A percentile compares a stretch with the other conserved stretches of the same genome.
phyloP scores from a whole-genome alignment of 495 filamentous ascomycete species.

The Neurospora sp. region DNA sequence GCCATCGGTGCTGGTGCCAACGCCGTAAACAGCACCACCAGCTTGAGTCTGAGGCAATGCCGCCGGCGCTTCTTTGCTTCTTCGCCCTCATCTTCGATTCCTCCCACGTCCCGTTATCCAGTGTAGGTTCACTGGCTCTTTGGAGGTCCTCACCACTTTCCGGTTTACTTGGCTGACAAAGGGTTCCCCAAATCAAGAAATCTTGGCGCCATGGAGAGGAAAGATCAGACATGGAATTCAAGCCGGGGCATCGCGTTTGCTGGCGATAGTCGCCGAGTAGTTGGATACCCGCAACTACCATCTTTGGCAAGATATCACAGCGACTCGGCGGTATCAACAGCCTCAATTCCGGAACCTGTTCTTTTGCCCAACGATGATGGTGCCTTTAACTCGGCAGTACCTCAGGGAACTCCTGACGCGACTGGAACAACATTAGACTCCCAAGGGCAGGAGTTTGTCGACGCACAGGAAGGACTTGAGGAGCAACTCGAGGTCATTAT shows the following conservation, averaged over 20 bases:
- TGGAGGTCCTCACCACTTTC: neutral
- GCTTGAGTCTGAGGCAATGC: neutral
- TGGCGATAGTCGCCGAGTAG: conserved; percentile 1
- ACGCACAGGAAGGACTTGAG: neutral
- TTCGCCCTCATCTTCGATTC: neutral
- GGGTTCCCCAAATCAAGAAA: neutral
- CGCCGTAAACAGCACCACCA: neutral
- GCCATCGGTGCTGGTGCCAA: neutral
- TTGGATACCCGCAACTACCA: conserved; percentile 12
- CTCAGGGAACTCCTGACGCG: neutral
- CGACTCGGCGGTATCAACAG: neutral
- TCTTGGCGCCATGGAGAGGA: neutral
- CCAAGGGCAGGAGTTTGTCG: neutral
- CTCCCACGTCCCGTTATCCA: neutral
- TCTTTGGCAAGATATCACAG: conserved; percentile 1
- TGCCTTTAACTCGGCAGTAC: neutral
- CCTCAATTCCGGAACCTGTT: neutral
- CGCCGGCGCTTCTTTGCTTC: conserved; percentile 3
- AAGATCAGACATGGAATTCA: conserved; percentile 27
- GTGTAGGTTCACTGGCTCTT: neutral
- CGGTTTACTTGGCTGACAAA: neutral
- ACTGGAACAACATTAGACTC: neutral
- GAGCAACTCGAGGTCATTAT: neutral
- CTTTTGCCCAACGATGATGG: neutral
- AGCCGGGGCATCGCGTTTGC: conserved; percentile 31